Evolutionary conservation across 2,329 filamentous ascomycete genomes (phyloP).

Genomic region (Penicillium sp.): DNA sequence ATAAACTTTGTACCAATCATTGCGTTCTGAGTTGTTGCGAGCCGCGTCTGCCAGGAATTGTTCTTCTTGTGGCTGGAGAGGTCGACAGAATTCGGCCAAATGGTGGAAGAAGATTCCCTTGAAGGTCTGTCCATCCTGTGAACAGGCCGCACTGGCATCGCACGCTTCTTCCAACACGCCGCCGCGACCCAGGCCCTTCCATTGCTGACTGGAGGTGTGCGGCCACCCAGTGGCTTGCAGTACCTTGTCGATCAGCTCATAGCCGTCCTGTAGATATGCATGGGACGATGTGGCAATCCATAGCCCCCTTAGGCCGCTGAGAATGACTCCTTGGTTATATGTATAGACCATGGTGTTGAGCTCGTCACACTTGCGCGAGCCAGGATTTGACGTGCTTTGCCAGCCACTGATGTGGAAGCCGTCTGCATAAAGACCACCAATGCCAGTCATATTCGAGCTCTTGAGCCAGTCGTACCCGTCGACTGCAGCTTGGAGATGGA

Average conservation of each 20-base stretch:
- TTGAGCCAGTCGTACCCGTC: slow-evolving; percentile 81
- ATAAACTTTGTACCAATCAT: slow-evolving; percentile 48
- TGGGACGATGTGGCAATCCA: slow-evolving; percentile 76
- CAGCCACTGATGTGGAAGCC: slow-evolving; percentile 82
- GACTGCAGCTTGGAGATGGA: slow-evolving; percentile 72
- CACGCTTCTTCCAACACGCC: slow-evolving; percentile 85
- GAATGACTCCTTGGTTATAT: slow-evolving; percentile 90
- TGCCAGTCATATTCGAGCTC: slow-evolving; percentile 77
- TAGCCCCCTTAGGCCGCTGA: slow-evolving; percentile 77
- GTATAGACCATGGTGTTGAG: slow-evolving; percentile 90
- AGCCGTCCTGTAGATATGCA: slow-evolving; percentile 75
- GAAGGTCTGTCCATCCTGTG: slow-evolving; percentile 84
- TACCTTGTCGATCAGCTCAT: slow-evolving; percentile 72
- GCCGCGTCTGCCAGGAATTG: slow-evolving; percentile 45
- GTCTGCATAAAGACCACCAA: slow-evolving; percentile 74
- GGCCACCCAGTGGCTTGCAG: slow-evolving; percentile 78
- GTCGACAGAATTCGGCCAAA: slow-evolving; percentile 73
- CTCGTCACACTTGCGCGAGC: slow-evolving; percentile 73
- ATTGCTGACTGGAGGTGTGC: slow-evolving; percentile 49
- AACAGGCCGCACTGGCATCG: slow-evolving; percentile 73
- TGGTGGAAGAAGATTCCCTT: slow-evolving; percentile 96
- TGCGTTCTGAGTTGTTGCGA: slow-evolving; percentile 28
- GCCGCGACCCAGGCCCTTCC: slow-evolving; percentile 74
- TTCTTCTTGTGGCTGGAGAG: slow-evolving; percentile 55
- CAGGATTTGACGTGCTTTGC: slow-evolving; percentile 56